Evolutionary conservation across 495 filamentous ascomycete genomes (phyloP).

Genomic region (Aspergillus funiculosus): DNA sequence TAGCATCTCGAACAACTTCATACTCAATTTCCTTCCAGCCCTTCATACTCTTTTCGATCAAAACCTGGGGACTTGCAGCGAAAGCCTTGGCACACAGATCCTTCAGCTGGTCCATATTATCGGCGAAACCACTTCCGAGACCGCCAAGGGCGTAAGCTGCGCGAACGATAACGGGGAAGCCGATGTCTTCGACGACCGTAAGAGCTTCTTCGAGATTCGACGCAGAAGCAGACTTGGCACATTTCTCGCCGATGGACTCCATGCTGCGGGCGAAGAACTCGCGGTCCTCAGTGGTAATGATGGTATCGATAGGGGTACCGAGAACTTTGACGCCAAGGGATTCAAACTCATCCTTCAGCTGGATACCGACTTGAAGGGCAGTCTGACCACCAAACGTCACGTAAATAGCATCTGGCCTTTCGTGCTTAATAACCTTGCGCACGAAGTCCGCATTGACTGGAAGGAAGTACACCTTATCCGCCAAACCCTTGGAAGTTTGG

Average conservation of each 20-base stretch:
- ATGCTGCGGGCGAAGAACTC: conserved; percentile 96
- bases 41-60: conserved; percentile 98
- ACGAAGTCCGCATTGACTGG: conserved; percentile 96
- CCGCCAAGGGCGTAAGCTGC: conserved; percentile 95
- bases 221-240: conserved; percentile 92
- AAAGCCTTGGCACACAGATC: conserved; percentile 94
- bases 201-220: conserved; percentile 80
- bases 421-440: conserved; percentile 90
- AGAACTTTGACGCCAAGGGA: conserved; percentile 84
- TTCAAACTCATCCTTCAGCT: conserved; percentile 94
- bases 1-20: conserved; percentile 91
- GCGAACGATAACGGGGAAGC: conserved; percentile 94
- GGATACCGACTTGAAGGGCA: conserved; percentile 87
- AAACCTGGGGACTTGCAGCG: conserved; percentile 88
- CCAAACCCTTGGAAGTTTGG: conserved; percentile 91
- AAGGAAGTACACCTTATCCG: conserved; percentile 98
- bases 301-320: conserved; percentile 93
- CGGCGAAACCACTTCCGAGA: conserved; percentile 90
- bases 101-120: conserved; percentile 77
- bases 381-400: conserved; percentile 97
- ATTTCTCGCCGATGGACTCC: conserved; percentile 97
- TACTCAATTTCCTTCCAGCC: conserved; percentile 99
- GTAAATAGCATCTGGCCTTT: conserved; percentile 94
- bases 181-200: conserved; percentile 76
- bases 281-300: conserved; percentile 96